Percentiles rank a stretch among this genome's conserved stretches.
Conservation (phyloP, 331 rosid species). For the Quercus tomentella region DNA sequence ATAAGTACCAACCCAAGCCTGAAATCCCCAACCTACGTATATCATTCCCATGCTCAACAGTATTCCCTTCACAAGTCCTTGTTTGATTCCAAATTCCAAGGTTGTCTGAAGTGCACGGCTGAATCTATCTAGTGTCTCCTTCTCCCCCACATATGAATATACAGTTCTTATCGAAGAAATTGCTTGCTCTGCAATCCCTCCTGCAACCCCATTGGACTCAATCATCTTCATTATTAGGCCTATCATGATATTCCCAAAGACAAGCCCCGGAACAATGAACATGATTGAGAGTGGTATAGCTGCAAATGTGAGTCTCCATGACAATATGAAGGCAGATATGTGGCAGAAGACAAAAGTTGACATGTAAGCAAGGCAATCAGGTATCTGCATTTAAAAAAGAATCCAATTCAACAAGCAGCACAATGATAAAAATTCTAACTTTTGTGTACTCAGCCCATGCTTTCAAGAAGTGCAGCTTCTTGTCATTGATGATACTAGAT, state of each 20-base stretch:
- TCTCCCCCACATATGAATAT: constrained; percentile 79
- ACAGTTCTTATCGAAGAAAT: constrained; percentile 84
- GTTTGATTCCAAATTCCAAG: constrained; percentile 62
- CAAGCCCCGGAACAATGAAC: constrained; percentile 77
- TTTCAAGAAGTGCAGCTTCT: not conserved
- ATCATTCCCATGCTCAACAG: constrained; percentile 87
- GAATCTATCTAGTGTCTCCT: constrained; percentile 60
- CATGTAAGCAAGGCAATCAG: constrained; percentile 72
- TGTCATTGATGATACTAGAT: not conserved
- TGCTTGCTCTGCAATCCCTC: constrained; percentile 87
- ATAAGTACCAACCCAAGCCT: constrained; percentile 89
- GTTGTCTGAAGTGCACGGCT: constrained; percentile 66
- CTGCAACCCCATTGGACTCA: constrained; percentile 80
- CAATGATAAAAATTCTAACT: not conserved
- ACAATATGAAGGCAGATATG: constrained; percentile 68
- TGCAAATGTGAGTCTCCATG: constrained; percentile 86
- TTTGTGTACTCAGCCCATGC: not conserved
- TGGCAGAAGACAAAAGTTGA: constrained; percentile 88
- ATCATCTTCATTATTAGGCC: constrained; percentile 76
- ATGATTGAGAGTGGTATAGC: constrained; percentile 77
- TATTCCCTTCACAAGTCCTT: constrained; percentile 75
- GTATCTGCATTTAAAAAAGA: constrained; percentile 51
- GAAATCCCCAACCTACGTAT: constrained; percentile 86
- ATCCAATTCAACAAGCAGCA: constrained; percentile 14
- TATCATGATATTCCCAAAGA: constrained; percentile 74